Evolutionary conservation across 1,284 basidiomycete genomes (phyloP).

Genomic region (Hemileia vastatrix): DNA sequence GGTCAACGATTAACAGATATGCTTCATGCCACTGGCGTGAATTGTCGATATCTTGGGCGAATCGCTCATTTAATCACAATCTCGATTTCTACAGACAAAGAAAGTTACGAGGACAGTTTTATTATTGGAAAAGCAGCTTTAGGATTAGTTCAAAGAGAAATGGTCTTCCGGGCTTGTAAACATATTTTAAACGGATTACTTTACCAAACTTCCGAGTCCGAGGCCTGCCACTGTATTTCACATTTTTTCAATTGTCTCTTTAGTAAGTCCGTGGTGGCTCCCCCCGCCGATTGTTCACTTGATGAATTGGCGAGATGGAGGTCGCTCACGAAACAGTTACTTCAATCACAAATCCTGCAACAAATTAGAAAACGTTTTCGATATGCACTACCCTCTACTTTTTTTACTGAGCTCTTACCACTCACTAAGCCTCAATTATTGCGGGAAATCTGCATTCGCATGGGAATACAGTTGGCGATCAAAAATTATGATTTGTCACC

Average conservation of each 20-base stretch:
- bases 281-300: conserved; percentile 46
- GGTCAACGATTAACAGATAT: conserved; percentile 49
- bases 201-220: conserved; percentile 43
- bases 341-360: conserved; percentile 45
- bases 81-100: background rate
- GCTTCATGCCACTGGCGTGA: conserved; percentile 53
- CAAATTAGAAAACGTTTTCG: conserved; percentile 50
- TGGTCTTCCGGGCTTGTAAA: conserved; percentile 53
- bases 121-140: conserved; percentile 11
- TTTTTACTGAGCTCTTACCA: conserved; percentile 44
- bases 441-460: conserved; percentile 50
- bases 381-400: conserved; percentile 47
- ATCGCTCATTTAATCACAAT: conserved; percentile 17
- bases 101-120: conserved; percentile 12
- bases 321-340: conserved; percentile 48
- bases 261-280: conserved; percentile 47
- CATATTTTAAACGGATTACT: conserved; percentile 49
- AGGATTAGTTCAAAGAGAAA: conserved; percentile 48
- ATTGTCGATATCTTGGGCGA: conserved; percentile 46
- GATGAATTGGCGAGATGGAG: conserved; percentile 47
- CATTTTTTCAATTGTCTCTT: conserved; percentile 56
- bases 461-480: conserved; percentile 52
- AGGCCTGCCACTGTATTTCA: conserved; percentile 47
- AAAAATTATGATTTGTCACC: conserved; percentile 50
- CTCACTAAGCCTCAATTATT: conserved; percentile 48